Base-by-base conservation (phyloP, 345 rosid species). In the Corchorus olitorius region DNA sequence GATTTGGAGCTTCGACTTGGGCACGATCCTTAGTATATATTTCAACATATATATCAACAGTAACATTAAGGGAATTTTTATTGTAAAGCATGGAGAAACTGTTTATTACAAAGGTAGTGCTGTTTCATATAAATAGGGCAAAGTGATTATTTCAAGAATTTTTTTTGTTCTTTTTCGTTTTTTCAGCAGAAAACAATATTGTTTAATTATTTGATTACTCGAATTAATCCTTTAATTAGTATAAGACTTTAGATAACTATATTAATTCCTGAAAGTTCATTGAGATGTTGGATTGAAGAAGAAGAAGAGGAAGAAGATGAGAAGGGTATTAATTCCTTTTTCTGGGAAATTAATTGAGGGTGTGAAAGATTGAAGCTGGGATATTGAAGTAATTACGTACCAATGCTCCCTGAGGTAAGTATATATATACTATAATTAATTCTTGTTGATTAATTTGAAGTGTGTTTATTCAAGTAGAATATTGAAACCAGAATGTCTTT, bases 1-100 rank as follows among this genome's bases (percentile, higher is more conserved):
- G 97, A 94, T 86, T 88, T 92, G 89, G 92, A 94, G 88, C 98
- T 92, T 83, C 89, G 97, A 73, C 97, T 92, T 52, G 97, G 97
- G 68, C 83, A 84, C 55, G 75, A 55, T 54, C 82, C 64, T 8
- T 76, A 35, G 53, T 72, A 72, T 9, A 13, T 4, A 16, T 13
- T 58, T 60, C 39, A 22, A 45, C 11, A 72, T 9, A 13, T 4
- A 16, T 13, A 20, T 60, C 39, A 22, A 45, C 11, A 22, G 2
- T 27, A 22, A 6, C 3, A 17, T 52, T 50, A 70, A 45, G 16
- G 27, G 60, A 70, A 52, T 52, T 52, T 52, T 17, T 35, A 12
- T n/a, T 70, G 61, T 70, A 52, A 33, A 70, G 60, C 5, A 39
- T 70, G 73, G 10, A 70, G 34, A 70, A 70, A 34, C 34, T 52